A percentile compares a stretch with the other conserved stretches of the same genome.
Conservation (phyloP, 2,329 filamentous ascomycete genomes). For the Colletotrichum plurivorum region DNA sequence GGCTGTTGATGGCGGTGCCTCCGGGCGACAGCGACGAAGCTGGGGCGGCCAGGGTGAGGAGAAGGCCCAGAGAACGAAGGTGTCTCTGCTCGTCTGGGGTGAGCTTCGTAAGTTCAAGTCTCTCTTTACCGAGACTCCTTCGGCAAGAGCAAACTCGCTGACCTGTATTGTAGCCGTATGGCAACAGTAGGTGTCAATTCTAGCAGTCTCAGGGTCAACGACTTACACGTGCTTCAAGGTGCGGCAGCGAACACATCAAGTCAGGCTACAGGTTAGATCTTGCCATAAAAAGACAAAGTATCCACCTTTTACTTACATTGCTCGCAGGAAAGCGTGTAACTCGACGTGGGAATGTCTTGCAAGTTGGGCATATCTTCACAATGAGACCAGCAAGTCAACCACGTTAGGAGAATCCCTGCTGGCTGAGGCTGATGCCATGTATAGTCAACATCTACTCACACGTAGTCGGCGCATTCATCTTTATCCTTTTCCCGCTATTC, state of each 20-base stretch:
- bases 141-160: neutral
- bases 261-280: slow-evolving; percentile 22
- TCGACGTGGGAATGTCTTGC: slow-evolving; percentile 11
- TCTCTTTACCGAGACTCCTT: neutral
- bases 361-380: slow-evolving; percentile 33
- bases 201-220: neutral
- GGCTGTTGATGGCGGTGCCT: slow-evolving; percentile 8
- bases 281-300: neutral
- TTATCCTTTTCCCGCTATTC: slow-evolving; percentile 53
- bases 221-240: neutral
- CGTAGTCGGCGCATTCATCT: slow-evolving; percentile 56
- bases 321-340: slow-evolving; percentile 14
- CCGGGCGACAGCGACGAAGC: slow-evolving; percentile 6
- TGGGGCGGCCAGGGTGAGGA: slow-evolving; percentile 1
- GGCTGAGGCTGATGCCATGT: neutral
- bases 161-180: slow-evolving; percentile 9
- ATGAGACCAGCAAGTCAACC: slow-evolving; percentile 18
- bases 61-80: too few species aligned
- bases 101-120: slow-evolving; percentile 23
- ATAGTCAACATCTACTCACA: slow-evolving; percentile 64
- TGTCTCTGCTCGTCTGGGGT: slow-evolving; percentile 13
- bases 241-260: slow-evolving; percentile 34
- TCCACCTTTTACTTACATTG: neutral
- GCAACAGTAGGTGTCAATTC: slow-evolving; percentile 23
- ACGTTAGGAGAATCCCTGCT: neutral